Conservation (phyloP, 805 yeast species). For the Debaryomyces prosopidis region DNA sequence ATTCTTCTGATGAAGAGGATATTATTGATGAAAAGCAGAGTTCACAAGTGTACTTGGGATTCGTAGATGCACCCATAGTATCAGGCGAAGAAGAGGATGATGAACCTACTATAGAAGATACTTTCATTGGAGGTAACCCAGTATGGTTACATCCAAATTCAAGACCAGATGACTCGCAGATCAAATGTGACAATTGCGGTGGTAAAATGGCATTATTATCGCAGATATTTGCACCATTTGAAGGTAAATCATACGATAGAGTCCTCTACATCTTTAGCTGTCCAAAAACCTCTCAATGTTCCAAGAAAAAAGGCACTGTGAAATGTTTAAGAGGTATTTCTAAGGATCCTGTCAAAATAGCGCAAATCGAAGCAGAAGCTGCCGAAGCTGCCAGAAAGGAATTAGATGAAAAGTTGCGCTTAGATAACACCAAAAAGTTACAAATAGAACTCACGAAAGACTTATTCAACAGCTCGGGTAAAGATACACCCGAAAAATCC, state of each 20-base stretch:
- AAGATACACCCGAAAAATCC: conserved; percentile 23
- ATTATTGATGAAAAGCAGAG: conserved; percentile 25
- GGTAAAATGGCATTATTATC: conserved; percentile 62
- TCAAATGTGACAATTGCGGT: conserved; percentile 68
- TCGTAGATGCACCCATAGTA: conserved; percentile 58
- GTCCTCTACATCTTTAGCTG: conserved; percentile 82
- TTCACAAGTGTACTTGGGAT: conserved; percentile 58
- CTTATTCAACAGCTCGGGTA: conserved; percentile 25
- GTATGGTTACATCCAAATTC: conserved; percentile 67
- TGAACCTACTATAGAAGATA: conserved; percentile 52
- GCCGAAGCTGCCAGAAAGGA: conserved; percentile 28
- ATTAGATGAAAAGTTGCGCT: conserved; percentile 39
- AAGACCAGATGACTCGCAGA: conserved; percentile 51
- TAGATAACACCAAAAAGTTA: conserved; percentile 44
- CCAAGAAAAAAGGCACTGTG: conserved; percentile 67
- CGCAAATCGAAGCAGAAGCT: conserved; percentile 36
- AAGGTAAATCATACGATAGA: conserved; percentile 72
- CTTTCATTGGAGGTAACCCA: conserved; percentile 75
- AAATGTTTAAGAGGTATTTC: conserved; percentile 76
- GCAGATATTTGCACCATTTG: conserved; percentile 82
- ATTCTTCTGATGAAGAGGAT: conserved; percentile 55
- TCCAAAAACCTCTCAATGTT: conserved; percentile 52
- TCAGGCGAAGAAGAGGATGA: conserved; percentile 40
- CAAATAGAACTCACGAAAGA: conserved; percentile 42
- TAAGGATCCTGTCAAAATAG: conserved; percentile 54